phyloP scores from a whole-genome alignment of 1,139 yeast genomes.

The Pneumocystis wakefieldiae region DNA sequence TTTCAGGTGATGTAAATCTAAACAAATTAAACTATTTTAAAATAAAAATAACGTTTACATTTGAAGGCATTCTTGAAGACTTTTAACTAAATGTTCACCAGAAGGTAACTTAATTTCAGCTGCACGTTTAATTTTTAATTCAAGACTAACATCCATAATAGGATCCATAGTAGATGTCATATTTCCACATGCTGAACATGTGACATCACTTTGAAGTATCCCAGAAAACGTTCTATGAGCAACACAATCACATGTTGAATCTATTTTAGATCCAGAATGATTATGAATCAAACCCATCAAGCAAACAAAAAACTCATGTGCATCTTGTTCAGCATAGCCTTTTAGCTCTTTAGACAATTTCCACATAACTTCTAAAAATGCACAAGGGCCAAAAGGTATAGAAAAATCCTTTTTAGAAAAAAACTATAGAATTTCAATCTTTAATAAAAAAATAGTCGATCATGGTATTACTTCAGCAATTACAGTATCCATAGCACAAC shows the following conservation, averaged over 20 bases:
- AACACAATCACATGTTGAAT: constrained; percentile 47
- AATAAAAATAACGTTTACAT: constrained; percentile 7
- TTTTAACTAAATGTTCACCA: not conserved
- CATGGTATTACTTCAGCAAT: constrained; percentile 33
- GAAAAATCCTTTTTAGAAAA: constrained; percentile 1
- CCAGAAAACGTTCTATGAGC: constrained; percentile 73
- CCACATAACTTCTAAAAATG: constrained; percentile 69
- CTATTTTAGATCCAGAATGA: constrained; percentile 1
- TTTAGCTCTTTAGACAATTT: constrained; percentile 67
- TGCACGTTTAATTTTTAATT: constrained; percentile 27
- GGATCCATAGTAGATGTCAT: constrained; percentile 69
- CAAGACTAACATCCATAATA: constrained; percentile 75
- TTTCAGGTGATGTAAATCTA: constrained; percentile 1
- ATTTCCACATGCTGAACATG: constrained; percentile 53
- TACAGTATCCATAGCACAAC: constrained; percentile 71
- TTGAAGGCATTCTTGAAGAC: constrained; percentile 14
- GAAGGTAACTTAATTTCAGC: constrained; percentile 2
- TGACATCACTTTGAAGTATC: constrained; percentile 54
- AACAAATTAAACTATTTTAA: not conserved
- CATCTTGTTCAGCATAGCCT: constrained; percentile 94
- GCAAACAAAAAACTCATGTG: constrained; percentile 94
- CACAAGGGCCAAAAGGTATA: constrained; percentile 40
- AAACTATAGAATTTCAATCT: constrained; percentile 9
- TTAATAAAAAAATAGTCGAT: constrained; percentile 20
- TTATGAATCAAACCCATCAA: constrained; percentile 65